Evolutionary conservation across 2,329 filamentous ascomycete species (phyloP).

Genomic region (Teratosphaeria nubilosa): DNA sequence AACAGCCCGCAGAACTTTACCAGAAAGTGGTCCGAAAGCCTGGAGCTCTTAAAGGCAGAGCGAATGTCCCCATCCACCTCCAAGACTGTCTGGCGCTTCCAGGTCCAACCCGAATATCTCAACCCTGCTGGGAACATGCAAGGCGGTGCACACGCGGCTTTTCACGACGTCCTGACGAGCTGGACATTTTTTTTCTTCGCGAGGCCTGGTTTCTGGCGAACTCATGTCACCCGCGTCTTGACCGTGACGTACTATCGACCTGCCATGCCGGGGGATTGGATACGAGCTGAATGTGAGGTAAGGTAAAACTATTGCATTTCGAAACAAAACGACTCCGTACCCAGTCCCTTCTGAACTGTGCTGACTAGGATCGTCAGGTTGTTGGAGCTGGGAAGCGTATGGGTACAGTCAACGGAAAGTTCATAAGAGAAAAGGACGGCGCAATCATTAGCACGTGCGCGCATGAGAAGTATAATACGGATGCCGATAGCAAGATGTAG

Average conservation of each 20-base stretch:
- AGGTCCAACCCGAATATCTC: slow-evolving; percentile 13
- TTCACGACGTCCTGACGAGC: slow-evolving; percentile 15
- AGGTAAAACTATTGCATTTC: neutral
- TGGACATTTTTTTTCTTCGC: slow-evolving; percentile 11
- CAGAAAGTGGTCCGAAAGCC: slow-evolving; percentile 9
- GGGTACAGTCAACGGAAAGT: slow-evolving; percentile 30
- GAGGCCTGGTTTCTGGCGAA: slow-evolving; percentile 15
- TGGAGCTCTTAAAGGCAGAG: slow-evolving; percentile 12
- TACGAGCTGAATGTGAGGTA: slow-evolving; percentile 33
- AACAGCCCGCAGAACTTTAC: slow-evolving; percentile 6
- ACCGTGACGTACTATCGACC: slow-evolving; percentile 38
- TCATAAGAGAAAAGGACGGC: slow-evolving; percentile 28
- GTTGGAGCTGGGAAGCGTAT: slow-evolving; percentile 34
- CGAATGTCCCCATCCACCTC: slow-evolving; percentile 7
- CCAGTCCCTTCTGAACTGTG: neutral
- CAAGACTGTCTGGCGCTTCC: slow-evolving; percentile 12
- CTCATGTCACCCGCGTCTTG: slow-evolving; percentile 20
- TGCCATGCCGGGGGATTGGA: slow-evolving; percentile 28
- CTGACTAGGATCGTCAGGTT: slow-evolving; percentile 8
- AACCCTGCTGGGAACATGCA: slow-evolving; percentile 16
- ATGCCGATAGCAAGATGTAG: neutral
- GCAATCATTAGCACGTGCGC: slow-evolving; percentile 25
- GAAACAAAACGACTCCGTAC: neutral
- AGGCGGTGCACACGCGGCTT: slow-evolving; percentile 14
- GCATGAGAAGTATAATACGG: slow-evolving; percentile 20